Conservation (phyloP, 1,284 basidiomycete genomes). For the Bondarzewia mesenterica region DNA sequence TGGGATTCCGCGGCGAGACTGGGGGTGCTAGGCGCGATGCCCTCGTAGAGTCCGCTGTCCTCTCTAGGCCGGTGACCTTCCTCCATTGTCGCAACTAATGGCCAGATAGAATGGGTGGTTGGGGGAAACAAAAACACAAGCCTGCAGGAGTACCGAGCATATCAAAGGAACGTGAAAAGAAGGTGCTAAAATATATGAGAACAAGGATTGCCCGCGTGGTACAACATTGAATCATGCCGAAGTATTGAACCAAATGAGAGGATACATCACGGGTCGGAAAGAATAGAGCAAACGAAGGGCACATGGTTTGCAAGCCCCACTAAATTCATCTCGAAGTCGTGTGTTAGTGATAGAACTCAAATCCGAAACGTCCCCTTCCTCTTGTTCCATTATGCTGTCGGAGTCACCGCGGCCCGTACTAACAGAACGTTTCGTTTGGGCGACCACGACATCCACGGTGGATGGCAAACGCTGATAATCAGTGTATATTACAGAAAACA, state of each 20-base stretch:
- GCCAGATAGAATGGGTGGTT: neutral
- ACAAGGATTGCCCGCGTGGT: neutral
- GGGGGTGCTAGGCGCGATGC: neutral
- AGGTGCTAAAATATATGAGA: neutral
- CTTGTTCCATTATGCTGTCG: no score
- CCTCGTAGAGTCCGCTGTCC: neutral
- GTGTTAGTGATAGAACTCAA: no score
- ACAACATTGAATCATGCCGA: neutral
- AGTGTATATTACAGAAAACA: no score
- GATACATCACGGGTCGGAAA: neutral
- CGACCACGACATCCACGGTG: no score
- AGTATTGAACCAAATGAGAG: no score
- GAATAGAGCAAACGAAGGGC: neutral
- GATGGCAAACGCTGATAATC: no score
- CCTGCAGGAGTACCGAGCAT: neutral
- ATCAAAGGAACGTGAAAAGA: neutral
- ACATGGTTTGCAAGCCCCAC: neutral
- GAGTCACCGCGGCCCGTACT: no score
- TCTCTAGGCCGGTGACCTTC: neutral
- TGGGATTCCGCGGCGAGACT: neutral
- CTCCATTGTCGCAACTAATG: slow-evolving; percentile 1
- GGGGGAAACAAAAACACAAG: neutral
- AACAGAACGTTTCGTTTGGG: no score
- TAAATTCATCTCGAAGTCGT: no score
- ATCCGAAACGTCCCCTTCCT: no score